Base-by-base conservation (phyloP, 2,329 filamentous ascomycete genomes). In the Parafenestella ontariensis region DNA sequence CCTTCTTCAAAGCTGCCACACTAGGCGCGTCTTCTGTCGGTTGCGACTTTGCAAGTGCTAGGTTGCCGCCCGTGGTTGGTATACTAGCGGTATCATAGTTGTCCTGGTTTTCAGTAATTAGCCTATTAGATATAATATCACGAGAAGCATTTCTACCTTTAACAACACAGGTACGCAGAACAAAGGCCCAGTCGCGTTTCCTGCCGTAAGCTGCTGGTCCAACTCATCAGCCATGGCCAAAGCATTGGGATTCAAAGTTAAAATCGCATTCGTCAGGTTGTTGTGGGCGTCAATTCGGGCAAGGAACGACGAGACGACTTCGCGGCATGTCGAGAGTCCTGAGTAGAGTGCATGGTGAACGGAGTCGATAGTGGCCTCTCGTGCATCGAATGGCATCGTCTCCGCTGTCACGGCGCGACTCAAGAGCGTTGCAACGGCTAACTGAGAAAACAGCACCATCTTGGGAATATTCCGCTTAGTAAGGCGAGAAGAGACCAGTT, bases 101-200 rank as follows among this genome's bases (percentile, higher is more conserved):
- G 71, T 89, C 87, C 68, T n/a, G n/a, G n/a, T n/a, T n/a, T n/a
- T n/a, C n/a, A n/a, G n/a, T n/a, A n/a, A n/a, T n/a, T n/a, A n/a
- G n/a, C n/a, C n/a, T n/a, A n/a, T n/a, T n/a, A n/a, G n/a, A n/a
- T n/a, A n/a, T n/a, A n/a, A n/a, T n/a, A n/a, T n/a, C n/a, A n/a
- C n/a, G n/a, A n/a, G n/a, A n/a, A n/a, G n/a, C n/a, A n/a, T n/a
- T n/a, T n/a, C n/a, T n/a, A n/a, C n/a, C n/a, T 89, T 89, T 5
- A 89, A 72, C 4, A 89, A 65, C 11, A 87, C 70, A 0, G 87
- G 86, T 17, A 89, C 77, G 65, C 86, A 87, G 68, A 88, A 85
- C 1, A 89, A 75, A 0, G 79, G 66, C 0, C 79, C 82, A 0
- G 79, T 81, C 21, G 76, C 74, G 64, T 86, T 84, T 3, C 81